phyloP scores from a whole-genome alignment of 176 grass and related monocot genomes.

The Oryza australiensis region DNA sequence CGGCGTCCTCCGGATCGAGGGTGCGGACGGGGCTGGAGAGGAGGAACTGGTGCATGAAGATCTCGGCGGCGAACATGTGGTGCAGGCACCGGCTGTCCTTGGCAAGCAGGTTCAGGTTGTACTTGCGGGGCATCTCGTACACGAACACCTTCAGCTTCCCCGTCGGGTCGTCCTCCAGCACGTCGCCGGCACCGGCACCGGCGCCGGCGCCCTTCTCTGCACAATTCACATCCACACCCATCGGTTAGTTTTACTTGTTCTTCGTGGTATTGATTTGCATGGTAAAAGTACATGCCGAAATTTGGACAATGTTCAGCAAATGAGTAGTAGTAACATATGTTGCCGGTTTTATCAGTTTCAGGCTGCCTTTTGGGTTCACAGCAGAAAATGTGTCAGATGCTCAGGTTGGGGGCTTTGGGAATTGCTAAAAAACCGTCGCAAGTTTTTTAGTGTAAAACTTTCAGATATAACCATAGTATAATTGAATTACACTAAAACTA shows the following conservation, averaged over 20 bases:
- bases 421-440: too few relatives aligned
- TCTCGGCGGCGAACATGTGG: slow-evolving; percentile 74
- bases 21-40: slow-evolving; percentile 60
- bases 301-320: background rate
- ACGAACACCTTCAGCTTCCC: slow-evolving; percentile 72
- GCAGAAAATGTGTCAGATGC: background rate
- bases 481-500: too few relatives aligned
- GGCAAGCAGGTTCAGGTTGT: slow-evolving; percentile 53
- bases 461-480: too few relatives aligned
- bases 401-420: background rate
- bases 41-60: slow-evolving; percentile 77
- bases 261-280: background rate
- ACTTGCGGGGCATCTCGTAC: slow-evolving; percentile 65
- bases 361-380: background rate
- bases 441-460: too few relatives aligned
- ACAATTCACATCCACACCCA: background rate
- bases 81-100: slow-evolving; percentile 59
- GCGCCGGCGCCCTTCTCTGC: slow-evolving; percentile 12
- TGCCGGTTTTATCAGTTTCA: background rate
- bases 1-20: slow-evolving; percentile 50
- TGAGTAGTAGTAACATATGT: background rate
- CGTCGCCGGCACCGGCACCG: slow-evolving; percentile 32
- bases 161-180: slow-evolving; percentile 56
- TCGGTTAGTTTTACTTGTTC: background rate
- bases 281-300: background rate